phyloP scores from a whole-genome alignment of 2,329 filamentous ascomycete genomes.

The Trichophyton rubrum region DNA sequence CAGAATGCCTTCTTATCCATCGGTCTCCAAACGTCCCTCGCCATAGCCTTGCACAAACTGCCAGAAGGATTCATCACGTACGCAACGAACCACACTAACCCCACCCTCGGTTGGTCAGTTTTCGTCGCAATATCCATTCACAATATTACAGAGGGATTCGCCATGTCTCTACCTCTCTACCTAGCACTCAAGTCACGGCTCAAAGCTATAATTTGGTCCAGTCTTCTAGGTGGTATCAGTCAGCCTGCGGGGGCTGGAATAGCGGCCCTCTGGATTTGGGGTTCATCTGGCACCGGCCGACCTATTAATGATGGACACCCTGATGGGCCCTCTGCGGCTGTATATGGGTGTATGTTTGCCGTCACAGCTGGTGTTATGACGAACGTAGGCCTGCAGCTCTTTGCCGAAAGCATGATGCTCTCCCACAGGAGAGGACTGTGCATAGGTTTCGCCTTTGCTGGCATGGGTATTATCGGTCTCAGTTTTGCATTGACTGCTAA shows the following conservation, averaged over 20 bases:
- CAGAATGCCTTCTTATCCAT: slow-evolving; percentile 88
- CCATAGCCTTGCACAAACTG: slow-evolving; percentile 91
- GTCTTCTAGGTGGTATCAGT: slow-evolving; percentile 69
- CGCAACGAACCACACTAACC: slow-evolving; percentile 92
- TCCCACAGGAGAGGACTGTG: slow-evolving; percentile 39
- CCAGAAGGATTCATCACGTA: slow-evolving; percentile 83
- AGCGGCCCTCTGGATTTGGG: slow-evolving; percentile 73
- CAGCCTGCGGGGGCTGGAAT: slow-evolving; percentile 78
- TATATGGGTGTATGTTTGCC: slow-evolving; percentile 60
- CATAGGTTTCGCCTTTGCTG: slow-evolving; percentile 29
- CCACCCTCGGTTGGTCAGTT: slow-evolving; percentile 73
- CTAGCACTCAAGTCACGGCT: slow-evolving; percentile 71
- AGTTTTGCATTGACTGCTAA: slow-evolving; percentile 70
- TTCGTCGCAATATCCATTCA: slow-evolving; percentile 95
- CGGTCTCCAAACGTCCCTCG: slow-evolving; percentile 88
- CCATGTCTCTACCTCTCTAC: slow-evolving; percentile 83
- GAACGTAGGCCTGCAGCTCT: slow-evolving; percentile 77
- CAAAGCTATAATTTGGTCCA: slow-evolving; percentile 74
- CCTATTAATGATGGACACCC: slow-evolving; percentile 9
- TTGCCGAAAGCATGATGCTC: slow-evolving; percentile 71
- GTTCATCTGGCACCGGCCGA: slow-evolving; percentile 42
- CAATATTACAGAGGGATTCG: slow-evolving; percentile 95
- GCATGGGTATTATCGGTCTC: slow-evolving; percentile 76
- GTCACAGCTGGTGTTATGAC: slow-evolving; percentile 90
- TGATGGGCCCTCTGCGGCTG: slow-evolving; percentile 39